Conservation (phyloP, 192 early-diverging fungal species). For the Rhizophagus sp. region DNA sequence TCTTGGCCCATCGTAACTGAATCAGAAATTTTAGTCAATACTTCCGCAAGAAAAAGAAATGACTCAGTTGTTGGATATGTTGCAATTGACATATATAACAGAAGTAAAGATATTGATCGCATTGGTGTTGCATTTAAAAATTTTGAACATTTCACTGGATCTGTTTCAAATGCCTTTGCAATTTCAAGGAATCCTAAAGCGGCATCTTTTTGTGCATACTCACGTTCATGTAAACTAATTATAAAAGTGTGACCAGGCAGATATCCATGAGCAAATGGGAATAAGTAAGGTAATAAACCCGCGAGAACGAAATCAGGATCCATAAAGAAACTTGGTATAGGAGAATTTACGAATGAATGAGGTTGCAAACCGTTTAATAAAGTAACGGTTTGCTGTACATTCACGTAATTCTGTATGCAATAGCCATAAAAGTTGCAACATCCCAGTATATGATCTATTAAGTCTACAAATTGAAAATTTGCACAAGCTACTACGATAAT, state of each 20-base stretch:
- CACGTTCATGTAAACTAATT: neutral
- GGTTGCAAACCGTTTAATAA: neutral
- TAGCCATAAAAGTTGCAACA: neutral
- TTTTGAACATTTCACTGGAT: neutral
- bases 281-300: neutral
- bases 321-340: neutral
- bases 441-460: neutral
- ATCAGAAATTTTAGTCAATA: neutral
- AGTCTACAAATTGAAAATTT: neutral
- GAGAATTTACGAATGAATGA: neutral
- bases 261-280: neutral
- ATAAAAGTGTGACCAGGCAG: neutral
- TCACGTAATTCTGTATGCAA: neutral
- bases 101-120: neutral
- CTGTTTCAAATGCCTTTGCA: neutral
- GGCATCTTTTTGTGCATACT: neutral
- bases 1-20: neutral
- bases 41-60: neutral
- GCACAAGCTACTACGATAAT: neutral
- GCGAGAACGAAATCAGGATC: neutral
- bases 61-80: neutral
- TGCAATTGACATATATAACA: neutral
- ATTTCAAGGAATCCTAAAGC: neutral
- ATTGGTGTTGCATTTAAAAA: neutral
- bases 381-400: neutral